Conservation (phyloP, 164 flowering plant genomes). For the Tetrastigma voinierianum region DNA sequence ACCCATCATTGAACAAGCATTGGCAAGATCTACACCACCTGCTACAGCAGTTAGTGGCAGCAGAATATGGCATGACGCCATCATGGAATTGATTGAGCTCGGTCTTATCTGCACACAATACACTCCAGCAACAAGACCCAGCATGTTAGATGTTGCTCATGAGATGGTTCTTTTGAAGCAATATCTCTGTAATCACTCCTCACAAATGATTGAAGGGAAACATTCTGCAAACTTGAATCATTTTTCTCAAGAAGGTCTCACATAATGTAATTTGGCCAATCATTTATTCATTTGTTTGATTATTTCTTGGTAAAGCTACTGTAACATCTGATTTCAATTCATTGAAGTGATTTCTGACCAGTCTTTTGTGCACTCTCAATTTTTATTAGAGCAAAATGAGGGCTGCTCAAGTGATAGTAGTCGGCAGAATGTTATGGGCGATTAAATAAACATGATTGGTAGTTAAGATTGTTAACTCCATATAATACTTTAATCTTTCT, state of each 20-base stretch:
- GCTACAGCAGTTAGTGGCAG: constrained; percentile 1
- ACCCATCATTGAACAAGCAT: constrained; percentile 44
- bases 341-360: neutral
- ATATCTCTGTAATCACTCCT: constrained; percentile 37
- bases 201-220: constrained; percentile 14
- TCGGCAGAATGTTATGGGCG: no score
- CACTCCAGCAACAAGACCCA: constrained; percentile 63
- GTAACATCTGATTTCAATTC: neutral
- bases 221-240: constrained; percentile 3
- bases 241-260: no score
- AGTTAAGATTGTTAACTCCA: neutral
- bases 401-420: no score
- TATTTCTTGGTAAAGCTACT: neutral
- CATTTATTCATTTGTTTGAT: constrained; percentile 10
- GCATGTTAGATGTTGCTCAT: constrained; percentile 66
- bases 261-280: no score
- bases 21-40: constrained; percentile 23
- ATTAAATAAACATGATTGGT: neutral
- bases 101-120: constrained; percentile 80
- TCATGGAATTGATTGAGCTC: constrained; percentile 72
- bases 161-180: constrained; percentile 70
- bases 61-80: constrained; percentile 39
- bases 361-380: no score
- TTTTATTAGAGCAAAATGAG: no score
- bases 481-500: neutral